Base-by-base conservation (phyloP, 2,329 filamentous ascomycete species). In the Fusarium poae region DNA sequence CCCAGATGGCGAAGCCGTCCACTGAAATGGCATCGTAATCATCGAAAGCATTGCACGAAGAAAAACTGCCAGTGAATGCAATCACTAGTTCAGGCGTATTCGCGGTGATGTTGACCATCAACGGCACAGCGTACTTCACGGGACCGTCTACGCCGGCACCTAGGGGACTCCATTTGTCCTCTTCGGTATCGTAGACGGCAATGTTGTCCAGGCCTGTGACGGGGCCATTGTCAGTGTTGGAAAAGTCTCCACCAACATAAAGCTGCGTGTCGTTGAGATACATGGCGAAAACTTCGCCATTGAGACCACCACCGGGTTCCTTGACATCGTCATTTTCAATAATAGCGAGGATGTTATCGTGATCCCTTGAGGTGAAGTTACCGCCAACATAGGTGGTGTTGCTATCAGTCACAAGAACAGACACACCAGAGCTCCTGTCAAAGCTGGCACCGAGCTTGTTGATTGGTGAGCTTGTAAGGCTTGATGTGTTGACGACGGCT, bases 211-310 rank as follows among this genome's bases (percentile, higher is more conserved):
- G 82, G 9, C 89, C 91, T n/a, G 85, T 77, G 15, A 84, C 86
- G 4, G 85, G 84, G 45, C 86, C 85, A 56, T 88, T 85, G 25
- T 84, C 83, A 0, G 93, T 94, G 74, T 91, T 89, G 53, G 89
- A 92, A 79, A 99, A 99, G 55, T 89, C 88, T 49, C 96, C 96
- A 20, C 93, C 96, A 44, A 96, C 89, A 74, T 92, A 99, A 15
- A 97, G 82, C 34, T 80, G 83, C 20, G 87, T 86, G 54, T 84
- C 88, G 58, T 92, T 88, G 27, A 89, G 80, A 62, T 91, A 86
- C 82, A 97, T 87, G 15, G 89, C 85, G 57, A 86, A 79, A n/a
- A 99, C 92, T 62, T 89, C 85, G 3, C 89, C 90, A 73, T 99
- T 94, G 39, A 99, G 83, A 5, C 96, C 94, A 46, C 90, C 89